Conservation (phyloP, 805 yeast species). For the Saccharomycopsis sp. region DNA sequence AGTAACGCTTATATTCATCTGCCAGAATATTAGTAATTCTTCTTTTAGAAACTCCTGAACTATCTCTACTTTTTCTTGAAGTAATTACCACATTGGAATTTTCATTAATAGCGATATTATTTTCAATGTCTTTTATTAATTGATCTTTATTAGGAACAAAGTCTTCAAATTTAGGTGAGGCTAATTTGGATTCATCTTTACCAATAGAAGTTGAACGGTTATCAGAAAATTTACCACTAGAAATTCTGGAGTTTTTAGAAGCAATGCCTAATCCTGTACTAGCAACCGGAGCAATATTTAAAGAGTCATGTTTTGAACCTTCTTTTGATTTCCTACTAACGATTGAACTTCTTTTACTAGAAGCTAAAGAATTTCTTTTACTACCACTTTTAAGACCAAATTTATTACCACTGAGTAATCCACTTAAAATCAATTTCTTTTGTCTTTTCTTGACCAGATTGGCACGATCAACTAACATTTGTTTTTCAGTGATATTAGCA, state of each 20-base stretch:
- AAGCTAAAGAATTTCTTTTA: slow-evolving; percentile 3
- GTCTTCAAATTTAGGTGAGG: slow-evolving; percentile 4
- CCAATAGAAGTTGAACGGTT: not conserved
- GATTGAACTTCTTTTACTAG: not conserved
- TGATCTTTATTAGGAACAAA: slow-evolving; percentile 5
- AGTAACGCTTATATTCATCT: slow-evolving; percentile 14
- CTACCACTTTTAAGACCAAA: slow-evolving; percentile 8
- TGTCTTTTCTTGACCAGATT: slow-evolving; percentile 5
- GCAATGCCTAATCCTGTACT: slow-evolving; percentile 11
- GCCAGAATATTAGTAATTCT: slow-evolving; percentile 15
- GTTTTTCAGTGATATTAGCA: not conserved
- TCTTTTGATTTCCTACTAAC: not conserved
- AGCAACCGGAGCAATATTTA: slow-evolving; percentile 1
- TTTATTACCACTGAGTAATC: slow-evolving; percentile 9
- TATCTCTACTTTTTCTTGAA: not conserved
- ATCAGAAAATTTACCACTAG: not conserved
- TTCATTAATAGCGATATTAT: slow-evolving; percentile 1
- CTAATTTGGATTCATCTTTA: not conserved
- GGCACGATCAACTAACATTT: slow-evolving; percentile 5
- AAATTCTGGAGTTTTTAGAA: not conserved
- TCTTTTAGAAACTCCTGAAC: not conserved
- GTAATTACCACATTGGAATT: not conserved
- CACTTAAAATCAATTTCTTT: slow-evolving; percentile 8
- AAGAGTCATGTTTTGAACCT: not conserved
- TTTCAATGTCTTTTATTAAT: slow-evolving; percentile 1